A percentile compares a stretch with the other conserved stretches of the same genome.
These are phyloP conservation scores for Penicillium alfredii DNA, from an alignment of 495 filamentous ascomycete species.

Conservation along the genomic window DNA sequence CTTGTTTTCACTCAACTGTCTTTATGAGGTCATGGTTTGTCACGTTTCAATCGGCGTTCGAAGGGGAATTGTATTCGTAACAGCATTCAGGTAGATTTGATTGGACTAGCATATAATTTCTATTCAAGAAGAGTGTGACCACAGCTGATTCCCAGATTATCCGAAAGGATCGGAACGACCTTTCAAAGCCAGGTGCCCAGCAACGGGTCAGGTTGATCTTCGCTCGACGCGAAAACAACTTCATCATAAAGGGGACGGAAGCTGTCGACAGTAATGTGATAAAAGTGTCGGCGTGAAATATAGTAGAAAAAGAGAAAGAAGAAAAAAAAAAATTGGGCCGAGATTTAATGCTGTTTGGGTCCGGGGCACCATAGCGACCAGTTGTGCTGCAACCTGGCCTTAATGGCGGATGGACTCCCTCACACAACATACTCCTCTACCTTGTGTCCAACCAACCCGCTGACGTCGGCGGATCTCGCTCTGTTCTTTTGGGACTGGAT, in stretches of 20 bases:
- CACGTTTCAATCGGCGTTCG: constrained; percentile 17
- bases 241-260: constrained; percentile 42
- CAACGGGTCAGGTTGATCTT: constrained; percentile 60
- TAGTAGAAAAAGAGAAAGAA: constrained; percentile 34
- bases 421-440: constrained; percentile 33
- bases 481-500: constrained; percentile 23
- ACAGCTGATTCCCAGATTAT: constrained; percentile 74
- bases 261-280: constrained; percentile 57
- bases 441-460: constrained; percentile 13
- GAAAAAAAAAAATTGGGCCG: constrained; percentile 8
- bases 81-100: constrained; percentile 8
- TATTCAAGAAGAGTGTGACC: constrained; percentile 49
- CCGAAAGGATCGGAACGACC: constrained; percentile 58
- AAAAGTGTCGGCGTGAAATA: constrained; percentile 45
- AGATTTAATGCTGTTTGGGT: constrained; percentile 36
- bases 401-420: constrained; percentile 26
- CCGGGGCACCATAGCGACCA: constrained; percentile 31
- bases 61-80: constrained; percentile 8
- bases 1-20: constrained; percentile 11
- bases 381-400: constrained; percentile 47
- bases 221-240: constrained; percentile 68
- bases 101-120: not conserved
- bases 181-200: constrained; percentile 75
- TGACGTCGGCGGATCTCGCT: constrained; percentile 15
- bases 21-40: constrained; percentile 30